A percentile compares a stretch with the other conserved stretches of the same genome.
Conservation (phyloP, 495 filamentous ascomycete genomes). For the Aspergillus haitiensis region DNA sequence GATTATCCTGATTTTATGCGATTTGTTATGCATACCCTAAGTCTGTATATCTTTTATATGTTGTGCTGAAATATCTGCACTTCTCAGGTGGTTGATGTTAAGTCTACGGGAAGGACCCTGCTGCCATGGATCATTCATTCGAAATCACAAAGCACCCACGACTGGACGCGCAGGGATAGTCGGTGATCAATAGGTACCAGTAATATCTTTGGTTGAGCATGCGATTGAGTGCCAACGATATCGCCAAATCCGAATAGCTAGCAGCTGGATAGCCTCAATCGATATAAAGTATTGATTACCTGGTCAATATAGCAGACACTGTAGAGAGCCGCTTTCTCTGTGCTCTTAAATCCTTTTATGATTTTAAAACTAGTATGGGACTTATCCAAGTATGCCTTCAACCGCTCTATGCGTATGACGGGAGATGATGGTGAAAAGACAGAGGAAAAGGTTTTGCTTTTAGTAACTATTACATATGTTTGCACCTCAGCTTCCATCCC, state of each 20-base stretch:
- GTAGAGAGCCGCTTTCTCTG: too few species aligned
- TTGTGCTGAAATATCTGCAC: neutral
- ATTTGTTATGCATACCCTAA: slow-evolving; percentile 5
- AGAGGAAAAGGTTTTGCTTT: too few species aligned
- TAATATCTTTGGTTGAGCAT: neutral
- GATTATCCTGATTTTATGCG: neutral
- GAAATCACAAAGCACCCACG: neutral
- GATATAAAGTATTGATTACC: neutral
- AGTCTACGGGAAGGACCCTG: neutral
- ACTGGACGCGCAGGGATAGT: neutral
- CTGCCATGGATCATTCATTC: neutral
- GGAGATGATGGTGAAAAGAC: too few species aligned
- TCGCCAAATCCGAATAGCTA: neutral
- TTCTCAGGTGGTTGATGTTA: neutral
- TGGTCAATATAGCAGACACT: neutral
- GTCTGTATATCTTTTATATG: neutral
- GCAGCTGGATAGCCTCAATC: slow-evolving; percentile 3
- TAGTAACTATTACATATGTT: too few species aligned
- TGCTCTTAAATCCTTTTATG: too few species aligned
- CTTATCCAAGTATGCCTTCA: too few species aligned
- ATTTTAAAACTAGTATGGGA: too few species aligned
- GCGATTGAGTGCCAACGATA: neutral
- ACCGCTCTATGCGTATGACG: too few species aligned
- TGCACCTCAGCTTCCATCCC: too few species aligned
- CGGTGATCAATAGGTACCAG: neutral